Base-by-base conservation (phyloP, 345 rosid species). In the Sisymbrium irio region DNA sequence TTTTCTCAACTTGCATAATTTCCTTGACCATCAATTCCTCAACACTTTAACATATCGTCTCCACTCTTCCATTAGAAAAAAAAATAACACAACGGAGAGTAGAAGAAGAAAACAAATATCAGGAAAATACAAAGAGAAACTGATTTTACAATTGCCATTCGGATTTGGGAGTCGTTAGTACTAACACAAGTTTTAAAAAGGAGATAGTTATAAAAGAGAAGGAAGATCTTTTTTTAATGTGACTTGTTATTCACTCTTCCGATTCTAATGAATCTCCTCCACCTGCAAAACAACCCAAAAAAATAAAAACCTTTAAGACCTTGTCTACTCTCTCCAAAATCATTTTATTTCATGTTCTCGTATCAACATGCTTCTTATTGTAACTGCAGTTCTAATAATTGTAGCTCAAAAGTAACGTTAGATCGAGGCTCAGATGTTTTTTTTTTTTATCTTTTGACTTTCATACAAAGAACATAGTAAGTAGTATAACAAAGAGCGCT, bases 71-170 rank as follows among this genome's bases (percentile, higher is more conserved):
- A 32, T 67, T 42, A 40, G 17, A 14, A 18, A 42, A 19, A 49
- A 41, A 65, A 25, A 68, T 60, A 73, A 12, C 42, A 65, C 25
- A 57, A 68, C 3, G 50, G 47, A 60, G 20, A 65, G 62, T 59
- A 65, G 67, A 49, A 10, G 47, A 27, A 22, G 10, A 3, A 6
- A 17, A 33, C 46, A 46, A 6, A 6, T 18, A 59, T 39, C 20
- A 46, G 17, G 40, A 37, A 33, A 39, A 37, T 67, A 50, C 69
- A 67, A 51, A 50, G 68, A 75, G 15, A 62, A 65, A 44, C 63
- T 50, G 79, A 67, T 51, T 58, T 51, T 53, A 75, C 49, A 75
- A 32, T 68, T 40, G 51, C 68, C 67, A 58, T 30, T 51, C n/a
- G 15, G 33, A 25, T 51, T 22, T 47, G 2, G 12, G 57, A 45